Percentiles rank a stretch among this genome's conserved stretches.
These are phyloP conservation scores for Epichloe elymi DNA, from an alignment of 2,329 filamentous ascomycete genomes.

Conservation along the genomic window DNA sequence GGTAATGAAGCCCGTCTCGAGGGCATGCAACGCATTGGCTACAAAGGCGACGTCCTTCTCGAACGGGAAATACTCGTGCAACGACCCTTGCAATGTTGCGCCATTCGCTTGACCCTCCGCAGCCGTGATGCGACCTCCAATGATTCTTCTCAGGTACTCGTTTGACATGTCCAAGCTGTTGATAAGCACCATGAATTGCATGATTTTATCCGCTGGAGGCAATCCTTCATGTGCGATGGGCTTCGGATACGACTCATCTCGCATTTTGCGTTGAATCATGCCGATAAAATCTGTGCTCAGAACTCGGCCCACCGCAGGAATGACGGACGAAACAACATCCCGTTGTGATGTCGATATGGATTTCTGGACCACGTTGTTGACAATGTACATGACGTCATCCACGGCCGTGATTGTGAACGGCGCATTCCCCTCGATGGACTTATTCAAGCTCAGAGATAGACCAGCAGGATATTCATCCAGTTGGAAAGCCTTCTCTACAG, in stretches of 20 bases:
- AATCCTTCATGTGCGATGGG: constrained; percentile 63
- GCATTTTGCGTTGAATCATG: constrained; percentile 97
- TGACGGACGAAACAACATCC: constrained; percentile 60
- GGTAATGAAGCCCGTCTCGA: constrained; percentile 58
- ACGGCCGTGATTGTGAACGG: constrained; percentile 92
- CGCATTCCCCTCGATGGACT: constrained; percentile 56
- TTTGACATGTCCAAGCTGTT: constrained; percentile 91
- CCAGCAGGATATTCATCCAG: constrained; percentile 78
- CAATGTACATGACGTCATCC: constrained; percentile 98
- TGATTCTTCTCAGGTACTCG: constrained; percentile 81
- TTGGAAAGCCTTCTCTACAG: constrained; percentile 95
- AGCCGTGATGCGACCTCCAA: constrained; percentile 49
- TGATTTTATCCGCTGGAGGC: constrained; percentile 77
- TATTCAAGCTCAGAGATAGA: constrained; percentile 62
- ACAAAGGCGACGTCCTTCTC: constrained; percentile 62
- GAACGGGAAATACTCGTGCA: constrained; percentile 65
- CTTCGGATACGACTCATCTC: constrained; percentile 85
- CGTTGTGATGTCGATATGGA: constrained; percentile 77
- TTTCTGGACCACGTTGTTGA: constrained; percentile 80
- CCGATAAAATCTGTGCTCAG: constrained; percentile 83
- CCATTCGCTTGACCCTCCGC: constrained; percentile 24
- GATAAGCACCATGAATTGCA: constrained; percentile 82
- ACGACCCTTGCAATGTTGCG: constrained; percentile 25
- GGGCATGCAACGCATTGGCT: constrained; percentile 48
- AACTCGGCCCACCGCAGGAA: constrained; percentile 68